A percentile compares a stretch with the other conserved stretches of the same genome.
These are phyloP conservation scores for Trametes sanguinea DNA, from an alignment of 768 basidiomycete genomes.

Conservation along the genomic window DNA sequence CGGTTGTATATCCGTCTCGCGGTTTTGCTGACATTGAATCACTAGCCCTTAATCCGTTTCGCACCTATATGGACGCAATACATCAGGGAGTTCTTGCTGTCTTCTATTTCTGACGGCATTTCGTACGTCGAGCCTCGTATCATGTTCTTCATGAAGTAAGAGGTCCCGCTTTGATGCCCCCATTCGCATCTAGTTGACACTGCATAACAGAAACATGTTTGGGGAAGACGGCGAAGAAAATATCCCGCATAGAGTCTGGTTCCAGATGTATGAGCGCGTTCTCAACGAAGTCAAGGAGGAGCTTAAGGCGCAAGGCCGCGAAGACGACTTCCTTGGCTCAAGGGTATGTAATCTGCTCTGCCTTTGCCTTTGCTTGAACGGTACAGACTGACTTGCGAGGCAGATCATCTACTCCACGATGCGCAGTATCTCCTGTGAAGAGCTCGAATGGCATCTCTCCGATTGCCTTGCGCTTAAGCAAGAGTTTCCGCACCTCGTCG, in stretches of 20 bases:
- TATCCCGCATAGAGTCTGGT: constrained; percentile 61
- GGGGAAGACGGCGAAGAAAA: constrained; percentile 57
- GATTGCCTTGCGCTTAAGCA: constrained; percentile 76
- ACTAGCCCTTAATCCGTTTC: constrained; percentile 45
- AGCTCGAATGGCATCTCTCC: constrained; percentile 66
- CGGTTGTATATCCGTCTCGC: not conserved
- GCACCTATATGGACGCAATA: constrained; percentile 62
- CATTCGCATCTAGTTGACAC: not conserved
- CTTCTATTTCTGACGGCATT: constrained; percentile 69
- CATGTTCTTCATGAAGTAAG: constrained; percentile 62
- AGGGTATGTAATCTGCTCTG: constrained; percentile 41
- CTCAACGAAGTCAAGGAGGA: constrained; percentile 55
- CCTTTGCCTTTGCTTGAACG: not conserved
- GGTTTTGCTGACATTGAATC: not conserved
- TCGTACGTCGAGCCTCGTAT: constrained; percentile 70
- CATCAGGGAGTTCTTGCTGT: constrained; percentile 60
- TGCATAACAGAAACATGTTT: constrained; percentile 49
- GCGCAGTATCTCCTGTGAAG: constrained; percentile 53
- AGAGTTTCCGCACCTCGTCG: constrained; percentile 71
- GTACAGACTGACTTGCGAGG: not conserved
- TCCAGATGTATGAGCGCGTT: constrained; percentile 53
- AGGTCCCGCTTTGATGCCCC: not conserved
- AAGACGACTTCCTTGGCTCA: constrained; percentile 65
- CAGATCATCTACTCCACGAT: constrained; percentile 76
- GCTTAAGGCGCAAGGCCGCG: constrained; percentile 52